Base-by-base conservation (phyloP, 2,329 filamentous ascomycete genomes). In the Plenodomus tracheiphilus region DNA sequence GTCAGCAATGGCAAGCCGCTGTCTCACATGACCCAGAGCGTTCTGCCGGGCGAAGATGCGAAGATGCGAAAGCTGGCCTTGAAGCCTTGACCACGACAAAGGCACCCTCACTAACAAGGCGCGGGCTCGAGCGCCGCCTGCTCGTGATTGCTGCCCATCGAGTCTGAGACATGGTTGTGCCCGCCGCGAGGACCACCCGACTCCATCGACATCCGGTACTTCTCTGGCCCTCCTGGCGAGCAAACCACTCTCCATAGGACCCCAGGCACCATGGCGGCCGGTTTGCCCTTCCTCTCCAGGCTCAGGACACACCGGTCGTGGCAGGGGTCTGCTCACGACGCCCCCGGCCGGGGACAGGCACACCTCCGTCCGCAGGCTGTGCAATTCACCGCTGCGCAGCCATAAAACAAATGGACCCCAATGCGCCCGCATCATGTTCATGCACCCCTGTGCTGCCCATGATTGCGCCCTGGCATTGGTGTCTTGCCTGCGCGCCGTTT, bases 321-420 rank as follows among this genome's bases (percentile, higher is more conserved):
- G 42, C 54, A 53, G 51, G 59, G 63, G 61, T 47, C 45, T 47
- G 54, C 48, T 43, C 53, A 60, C 62, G 58, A 58, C 61, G 11
- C 28, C 28, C 28, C 7, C 28, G 28, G 28, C 28, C 28, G 28
- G 28, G 13, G 28, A n/a, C 65, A 52, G 41, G 41, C 41, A 21
- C 30, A 44, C 43, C 49, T 41, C 53, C 43, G 53, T 56, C 40
- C 35, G 54, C 55, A 50, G 68, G 66, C 68, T 69, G 66, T 70
- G 68, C 66, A 59, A 58, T 64, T 65, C 64, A 65, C 58, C 56
- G 48, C 58, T 58, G 54, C 54, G 45, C 58, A 54, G 47, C 49
- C 52, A 44, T 51, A 7, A 7, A 32, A 40, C 37, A 42, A 39
- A 51, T 38, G 52, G 64, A 58, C 62, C 62, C 61, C 58, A 58